Conservation (phyloP, 2,329 filamentous ascomycete species). For the Elsinoe fawcettii region DNA sequence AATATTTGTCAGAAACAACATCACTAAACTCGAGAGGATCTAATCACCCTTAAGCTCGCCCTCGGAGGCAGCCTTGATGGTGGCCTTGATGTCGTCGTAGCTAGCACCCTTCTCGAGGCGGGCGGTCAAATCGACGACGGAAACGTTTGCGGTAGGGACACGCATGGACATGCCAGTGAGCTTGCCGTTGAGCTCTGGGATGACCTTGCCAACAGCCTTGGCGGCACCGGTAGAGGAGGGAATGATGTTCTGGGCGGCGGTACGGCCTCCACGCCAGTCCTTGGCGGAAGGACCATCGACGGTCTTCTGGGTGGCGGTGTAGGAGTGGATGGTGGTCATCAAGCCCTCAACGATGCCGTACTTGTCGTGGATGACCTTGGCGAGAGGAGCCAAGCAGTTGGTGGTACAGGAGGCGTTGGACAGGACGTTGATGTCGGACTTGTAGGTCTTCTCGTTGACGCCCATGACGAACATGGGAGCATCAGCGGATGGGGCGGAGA, state of each 20-base stretch:
- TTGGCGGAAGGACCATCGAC: slow-evolving; percentile 95
- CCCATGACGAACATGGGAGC: slow-evolving; percentile 99
- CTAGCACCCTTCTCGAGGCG: slow-evolving; percentile 82
- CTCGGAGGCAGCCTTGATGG: slow-evolving; percentile 76
- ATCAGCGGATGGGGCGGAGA: slow-evolving; percentile 86
- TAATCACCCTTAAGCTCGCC: slow-evolving; percentile 74
- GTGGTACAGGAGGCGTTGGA: slow-evolving; percentile 99
- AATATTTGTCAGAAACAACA: background rate
- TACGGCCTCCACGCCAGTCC: slow-evolving; percentile 99
- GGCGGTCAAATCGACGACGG: slow-evolving; percentile 93
- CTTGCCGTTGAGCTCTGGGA: slow-evolving; percentile 96
- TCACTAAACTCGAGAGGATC: background rate
- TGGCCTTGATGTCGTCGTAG: slow-evolving; percentile 89
- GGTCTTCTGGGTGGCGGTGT: slow-evolving; percentile 99
- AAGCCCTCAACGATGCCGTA: slow-evolving; percentile 96
- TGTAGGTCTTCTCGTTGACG: slow-evolving; percentile 94
- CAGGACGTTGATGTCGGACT: slow-evolving; percentile 81
- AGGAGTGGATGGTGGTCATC: slow-evolving; percentile 99
- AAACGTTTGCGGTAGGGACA: slow-evolving; percentile 97
- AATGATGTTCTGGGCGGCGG: slow-evolving; percentile 99
- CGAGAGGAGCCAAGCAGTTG: slow-evolving; percentile 98
- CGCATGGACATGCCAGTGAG: slow-evolving; percentile 99
- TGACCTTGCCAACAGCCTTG: slow-evolving; percentile 99
- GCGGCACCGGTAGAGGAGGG: slow-evolving; percentile 97
- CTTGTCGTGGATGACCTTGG: slow-evolving; percentile 99